Evolutionary conservation across 257 asterid genomes (phyloP).

Genomic region (Forsythia viridissima): DNA sequence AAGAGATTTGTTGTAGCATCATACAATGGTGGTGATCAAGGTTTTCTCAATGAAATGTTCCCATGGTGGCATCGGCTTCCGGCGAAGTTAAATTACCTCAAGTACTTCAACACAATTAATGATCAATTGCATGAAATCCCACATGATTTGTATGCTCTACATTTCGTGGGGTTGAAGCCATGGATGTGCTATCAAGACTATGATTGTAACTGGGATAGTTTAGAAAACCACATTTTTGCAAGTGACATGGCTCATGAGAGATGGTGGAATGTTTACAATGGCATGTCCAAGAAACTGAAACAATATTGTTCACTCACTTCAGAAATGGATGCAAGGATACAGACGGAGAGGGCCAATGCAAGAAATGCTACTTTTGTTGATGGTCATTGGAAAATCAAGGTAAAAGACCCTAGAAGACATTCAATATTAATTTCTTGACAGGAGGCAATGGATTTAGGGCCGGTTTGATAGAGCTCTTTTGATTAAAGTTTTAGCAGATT

Average conservation of each 20-base stretch:
- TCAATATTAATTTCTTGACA: not conserved
- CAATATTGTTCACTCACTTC: conserved; percentile 45
- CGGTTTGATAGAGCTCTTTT: too few relatives aligned
- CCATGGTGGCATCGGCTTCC: conserved; percentile 86
- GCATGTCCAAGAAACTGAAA: conserved; percentile 50
- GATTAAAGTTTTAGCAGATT: too few relatives aligned
- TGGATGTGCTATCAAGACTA: conserved; percentile 75
- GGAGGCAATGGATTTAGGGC: not conserved
- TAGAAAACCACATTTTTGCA: conserved; percentile 36
- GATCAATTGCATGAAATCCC: conserved; percentile 23
- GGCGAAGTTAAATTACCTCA: conserved; percentile 42
- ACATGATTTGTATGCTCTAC: conserved; percentile 35
- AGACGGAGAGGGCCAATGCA: conserved; percentile 35
- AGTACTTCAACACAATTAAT: conserved; percentile 23
- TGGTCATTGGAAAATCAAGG: conserved; percentile 62
- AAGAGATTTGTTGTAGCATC: conserved; percentile 41
- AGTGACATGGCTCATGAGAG: conserved; percentile 58
- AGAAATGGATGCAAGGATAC: conserved; percentile 35
- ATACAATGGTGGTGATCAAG: conserved; percentile 85
- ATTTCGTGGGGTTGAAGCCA: conserved; percentile 79
- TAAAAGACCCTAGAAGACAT: conserved; percentile 51
- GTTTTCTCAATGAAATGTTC: conserved; percentile 67
- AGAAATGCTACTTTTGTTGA: conserved; percentile 38
- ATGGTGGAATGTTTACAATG: conserved; percentile 65
- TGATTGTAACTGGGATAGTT: conserved; percentile 75